Conservation (phyloP, 2,329 filamentous ascomycete genomes). For the Lomentospora prolificans region DNA sequence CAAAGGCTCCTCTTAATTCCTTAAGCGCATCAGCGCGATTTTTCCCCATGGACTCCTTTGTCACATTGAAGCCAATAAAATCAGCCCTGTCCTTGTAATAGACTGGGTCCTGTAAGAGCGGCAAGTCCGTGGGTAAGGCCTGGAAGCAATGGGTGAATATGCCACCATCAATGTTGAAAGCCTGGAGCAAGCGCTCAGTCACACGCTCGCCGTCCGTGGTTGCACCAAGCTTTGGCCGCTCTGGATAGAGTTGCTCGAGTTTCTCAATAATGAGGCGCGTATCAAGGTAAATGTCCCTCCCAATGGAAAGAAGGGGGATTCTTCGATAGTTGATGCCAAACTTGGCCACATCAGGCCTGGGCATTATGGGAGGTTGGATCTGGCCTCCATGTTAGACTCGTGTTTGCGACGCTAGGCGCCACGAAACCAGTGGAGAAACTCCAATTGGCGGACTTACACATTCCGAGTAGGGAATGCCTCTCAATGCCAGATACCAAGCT, state of each 20-base stretch:
- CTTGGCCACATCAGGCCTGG: slow-evolving; percentile 51
- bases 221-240: slow-evolving; percentile 27
- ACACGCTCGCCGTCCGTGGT: slow-evolving; percentile 29
- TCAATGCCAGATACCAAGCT: slow-evolving; percentile 57
- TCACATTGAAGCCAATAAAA: slow-evolving; percentile 22
- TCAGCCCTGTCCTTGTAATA: slow-evolving; percentile 49
- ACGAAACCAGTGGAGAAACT: not conserved
- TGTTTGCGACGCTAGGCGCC: not conserved
- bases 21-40: slow-evolving; percentile 43
- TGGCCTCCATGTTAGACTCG: slow-evolving; percentile 18
- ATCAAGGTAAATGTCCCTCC: slow-evolving; percentile 59
- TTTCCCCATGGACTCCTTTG: slow-evolving; percentile 16
- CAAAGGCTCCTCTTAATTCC: slow-evolving; percentile 43
- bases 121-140: slow-evolving; percentile 47
- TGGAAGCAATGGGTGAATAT: slow-evolving; percentile 43
- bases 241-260: slow-evolving; percentile 47
- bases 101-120: slow-evolving; percentile 42
- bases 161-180: slow-evolving; percentile 44
- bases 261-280: slow-evolving; percentile 57
- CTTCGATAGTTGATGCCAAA: slow-evolving; percentile 59
- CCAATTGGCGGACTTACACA: slow-evolving; percentile 41
- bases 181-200: slow-evolving; percentile 45
- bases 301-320: slow-evolving; percentile 58
- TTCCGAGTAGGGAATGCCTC: slow-evolving; percentile 56
- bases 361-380: slow-evolving; percentile 57